Conservation (phyloP, 768 basidiomycete genomes). For the Boletus reticuloceps region DNA sequence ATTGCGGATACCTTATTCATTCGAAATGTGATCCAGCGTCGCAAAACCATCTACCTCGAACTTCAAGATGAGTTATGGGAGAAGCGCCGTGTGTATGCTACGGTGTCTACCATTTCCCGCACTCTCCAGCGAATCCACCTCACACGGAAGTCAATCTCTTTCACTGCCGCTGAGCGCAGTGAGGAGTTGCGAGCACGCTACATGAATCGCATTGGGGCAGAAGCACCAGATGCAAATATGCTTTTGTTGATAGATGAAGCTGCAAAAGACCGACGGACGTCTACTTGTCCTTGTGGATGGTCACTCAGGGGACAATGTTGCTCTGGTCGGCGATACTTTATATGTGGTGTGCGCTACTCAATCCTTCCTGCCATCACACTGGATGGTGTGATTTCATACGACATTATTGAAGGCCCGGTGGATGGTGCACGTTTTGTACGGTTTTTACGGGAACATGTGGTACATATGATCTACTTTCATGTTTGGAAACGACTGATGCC, state of each 20-base stretch:
- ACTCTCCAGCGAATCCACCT: background rate
- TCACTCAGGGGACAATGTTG: background rate
- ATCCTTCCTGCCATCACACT: conserved; percentile 16
- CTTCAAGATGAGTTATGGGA: background rate
- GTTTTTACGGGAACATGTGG: conserved; percentile 10
- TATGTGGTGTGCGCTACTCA: conserved; percentile 4
- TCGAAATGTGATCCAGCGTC: background rate
- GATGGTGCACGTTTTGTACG: conserved; percentile 2
- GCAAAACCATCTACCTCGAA: background rate
- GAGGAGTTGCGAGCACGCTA: background rate
- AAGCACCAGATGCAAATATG: conserved; percentile 18
- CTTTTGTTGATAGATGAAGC: conserved; percentile 24
- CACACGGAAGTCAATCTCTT: conserved; percentile 6
- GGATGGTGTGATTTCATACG: conserved; percentile 11
- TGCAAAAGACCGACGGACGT: conserved; percentile 2
- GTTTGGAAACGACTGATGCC: background rate
- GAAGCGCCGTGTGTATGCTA: background rate
- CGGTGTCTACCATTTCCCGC: background rate
- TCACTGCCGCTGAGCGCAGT: conserved; percentile 9
- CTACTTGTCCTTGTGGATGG: background rate
- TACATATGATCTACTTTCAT: background rate
- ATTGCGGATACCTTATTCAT: background rate
- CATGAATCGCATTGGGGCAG: conserved; percentile 7
- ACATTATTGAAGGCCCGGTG: conserved; percentile 18
- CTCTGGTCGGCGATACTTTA: conserved; percentile 3